A percentile compares a stretch with the other conserved stretches of the same genome.
Conservation (phyloP, 2,329 filamentous ascomycete genomes). For the Byssothecium circinans region DNA sequence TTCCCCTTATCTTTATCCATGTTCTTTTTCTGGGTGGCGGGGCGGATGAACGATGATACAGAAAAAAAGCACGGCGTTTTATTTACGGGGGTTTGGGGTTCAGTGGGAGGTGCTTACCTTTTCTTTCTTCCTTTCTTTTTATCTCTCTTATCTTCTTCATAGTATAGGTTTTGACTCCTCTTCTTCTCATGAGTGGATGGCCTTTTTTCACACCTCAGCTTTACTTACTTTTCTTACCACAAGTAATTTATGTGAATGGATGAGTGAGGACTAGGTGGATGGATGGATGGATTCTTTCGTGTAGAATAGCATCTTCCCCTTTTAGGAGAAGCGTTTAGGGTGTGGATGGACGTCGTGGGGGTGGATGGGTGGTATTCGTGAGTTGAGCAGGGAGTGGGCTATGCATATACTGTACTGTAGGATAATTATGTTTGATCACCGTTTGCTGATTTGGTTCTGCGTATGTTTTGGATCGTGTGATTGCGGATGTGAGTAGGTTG, state of each 20-base stretch:
- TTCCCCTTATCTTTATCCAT: neutral
- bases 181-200: neutral
- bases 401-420: neutral
- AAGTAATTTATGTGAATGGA: neutral
- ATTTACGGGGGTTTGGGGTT: neutral
- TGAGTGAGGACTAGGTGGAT: neutral
- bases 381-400: neutral
- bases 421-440: too few species aligned
- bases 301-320: slow-evolving; percentile 9
- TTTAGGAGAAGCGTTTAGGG: neutral
- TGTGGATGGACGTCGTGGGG: neutral
- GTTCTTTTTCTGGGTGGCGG: neutral
- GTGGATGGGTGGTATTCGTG: neutral
- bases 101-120: neutral
- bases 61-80: neutral
- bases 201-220: too few species aligned
- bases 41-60: neutral
- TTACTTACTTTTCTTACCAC: neutral
- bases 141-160: neutral
- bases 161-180: neutral
- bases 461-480: too few species aligned
- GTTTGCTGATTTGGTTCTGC: too few species aligned
- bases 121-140: neutral
- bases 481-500: too few species aligned
- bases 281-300: neutral